Percentiles rank a stretch among this genome's conserved stretches.
Evolutionary conservation across 257 asterid species (phyloP).

Genomic region (Henckelia pumila): DNA sequence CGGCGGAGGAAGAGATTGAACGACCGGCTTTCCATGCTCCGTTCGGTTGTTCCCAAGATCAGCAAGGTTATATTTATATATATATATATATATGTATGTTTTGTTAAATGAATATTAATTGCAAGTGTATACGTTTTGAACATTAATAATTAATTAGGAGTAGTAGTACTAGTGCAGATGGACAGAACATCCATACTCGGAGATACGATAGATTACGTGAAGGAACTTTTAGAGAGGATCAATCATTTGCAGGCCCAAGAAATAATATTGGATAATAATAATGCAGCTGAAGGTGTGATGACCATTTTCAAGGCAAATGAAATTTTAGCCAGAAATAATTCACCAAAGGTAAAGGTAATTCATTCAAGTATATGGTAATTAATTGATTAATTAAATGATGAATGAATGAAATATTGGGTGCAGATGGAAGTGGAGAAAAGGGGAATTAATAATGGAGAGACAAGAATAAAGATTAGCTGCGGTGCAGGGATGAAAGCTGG

Average conservation of each 20-base stretch:
- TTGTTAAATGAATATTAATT: too few species aligned
- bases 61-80: too few species aligned
- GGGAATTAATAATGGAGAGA: constrained; percentile 24
- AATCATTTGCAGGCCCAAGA: constrained; percentile 52
- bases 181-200: constrained; percentile 88
- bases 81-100: too few species aligned
- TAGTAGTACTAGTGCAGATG: too few species aligned
- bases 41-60: constrained; percentile 91
- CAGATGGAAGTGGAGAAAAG: constrained; percentile 66
- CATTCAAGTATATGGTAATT: too few species aligned
- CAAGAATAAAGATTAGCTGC: constrained; percentile 56
- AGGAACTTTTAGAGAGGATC: constrained; percentile 63
- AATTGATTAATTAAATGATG: too few species aligned
- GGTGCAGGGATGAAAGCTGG: constrained; percentile 63
- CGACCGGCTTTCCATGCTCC: constrained; percentile 81
- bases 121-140: too few species aligned
- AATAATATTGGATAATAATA: too few species aligned
- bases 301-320: too few species aligned
- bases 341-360: constrained; percentile 96
- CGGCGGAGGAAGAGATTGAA: constrained; percentile 76
- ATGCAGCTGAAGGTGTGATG: too few species aligned
- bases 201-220: constrained; percentile 80
- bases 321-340: constrained; percentile 50
- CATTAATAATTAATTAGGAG: too few species aligned
- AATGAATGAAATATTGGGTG: too few species aligned